Percentiles rank a stretch among this genome's conserved stretches.
These are phyloP conservation scores for Serpula lacrymans DNA, from an alignment of 768 basidiomycete species.

Conservation along the genomic window DNA sequence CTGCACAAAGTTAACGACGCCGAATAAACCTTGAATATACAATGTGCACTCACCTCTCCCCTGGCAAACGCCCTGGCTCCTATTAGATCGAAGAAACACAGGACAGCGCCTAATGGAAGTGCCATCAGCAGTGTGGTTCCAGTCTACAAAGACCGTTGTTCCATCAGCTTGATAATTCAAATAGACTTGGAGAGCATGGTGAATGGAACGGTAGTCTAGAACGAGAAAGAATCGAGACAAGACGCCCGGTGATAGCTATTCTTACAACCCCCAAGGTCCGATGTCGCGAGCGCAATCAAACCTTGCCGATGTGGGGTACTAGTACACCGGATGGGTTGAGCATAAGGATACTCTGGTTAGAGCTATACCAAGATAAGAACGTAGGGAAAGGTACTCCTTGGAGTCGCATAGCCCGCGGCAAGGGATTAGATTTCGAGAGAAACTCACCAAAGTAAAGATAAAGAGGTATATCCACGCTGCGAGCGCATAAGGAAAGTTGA, in stretches of 20 bases:
- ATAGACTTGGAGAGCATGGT: too few species aligned
- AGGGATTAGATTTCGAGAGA: too few species aligned
- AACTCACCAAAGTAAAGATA: slow-evolving; percentile 72
- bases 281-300: too few species aligned
- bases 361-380: too few species aligned
- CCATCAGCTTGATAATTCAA: too few species aligned
- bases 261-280: neutral
- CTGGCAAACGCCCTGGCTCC: slow-evolving; percentile 70
- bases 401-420: too few species aligned
- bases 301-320: too few species aligned
- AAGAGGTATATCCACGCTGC: slow-evolving; percentile 78
- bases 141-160: slow-evolving; percentile 38
- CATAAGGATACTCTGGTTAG: too few species aligned
- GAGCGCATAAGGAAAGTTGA: slow-evolving; percentile 80
- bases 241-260: neutral
- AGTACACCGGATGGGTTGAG: too few species aligned
- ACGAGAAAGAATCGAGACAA: neutral
- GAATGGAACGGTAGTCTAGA: slow-evolving; percentile 8
- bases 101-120: slow-evolving; percentile 69
- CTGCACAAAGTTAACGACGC: slow-evolving; percentile 26
- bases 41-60: slow-evolving; percentile 51
- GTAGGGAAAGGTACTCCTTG: too few species aligned
- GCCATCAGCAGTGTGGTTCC: slow-evolving; percentile 80
- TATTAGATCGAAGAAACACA: slow-evolving; percentile 75
- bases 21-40: slow-evolving; percentile 1